Percentiles rank a stretch among this genome's conserved stretches.
Evolutionary conservation across 1,139 yeast genomes (phyloP).

Genomic region (Tardiomyces blankii): DNA sequence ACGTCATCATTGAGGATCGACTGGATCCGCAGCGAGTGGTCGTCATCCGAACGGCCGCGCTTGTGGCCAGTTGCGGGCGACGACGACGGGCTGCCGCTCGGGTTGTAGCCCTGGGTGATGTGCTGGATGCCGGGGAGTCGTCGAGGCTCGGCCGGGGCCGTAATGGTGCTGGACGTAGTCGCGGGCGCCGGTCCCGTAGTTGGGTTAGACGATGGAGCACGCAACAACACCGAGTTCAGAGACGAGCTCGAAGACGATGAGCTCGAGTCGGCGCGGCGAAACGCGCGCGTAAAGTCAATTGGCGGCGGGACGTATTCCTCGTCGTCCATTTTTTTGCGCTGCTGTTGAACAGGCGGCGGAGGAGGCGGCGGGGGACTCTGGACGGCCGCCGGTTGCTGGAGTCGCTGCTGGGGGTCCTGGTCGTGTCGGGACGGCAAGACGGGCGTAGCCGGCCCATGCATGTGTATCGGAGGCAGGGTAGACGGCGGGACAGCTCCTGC

Average conservation of each 20-base stretch:
- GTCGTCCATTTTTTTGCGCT: not conserved
- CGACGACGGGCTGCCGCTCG: not conserved
- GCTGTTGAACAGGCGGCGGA: not conserved
- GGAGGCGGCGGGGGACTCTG: not conserved
- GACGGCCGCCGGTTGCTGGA: constrained; percentile 1
- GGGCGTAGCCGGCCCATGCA: not conserved
- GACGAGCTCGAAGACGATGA: not conserved
- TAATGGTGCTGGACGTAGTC: not conserved
- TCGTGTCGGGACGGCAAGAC: too few species aligned
- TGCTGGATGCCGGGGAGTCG: not conserved
- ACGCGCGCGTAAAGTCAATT: not conserved
- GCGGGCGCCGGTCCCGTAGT: too few species aligned
- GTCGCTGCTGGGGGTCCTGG: not conserved
- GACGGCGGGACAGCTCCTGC: not conserved
- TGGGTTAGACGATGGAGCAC: too few species aligned
- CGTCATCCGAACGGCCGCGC: not conserved
- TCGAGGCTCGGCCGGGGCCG: not conserved
- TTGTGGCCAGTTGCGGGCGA: not conserved
- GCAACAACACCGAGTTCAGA: not conserved
- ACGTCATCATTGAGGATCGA: not conserved
- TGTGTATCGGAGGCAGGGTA: not conserved
- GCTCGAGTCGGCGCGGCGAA: not conserved
- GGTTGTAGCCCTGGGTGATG: not conserved
- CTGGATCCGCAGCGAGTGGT: not conserved
- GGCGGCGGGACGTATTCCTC: not conserved